Evolutionary conservation across 805 yeast species (phyloP), one percentile per base, ranked within the genome.

Genomic region (Debaryomyces tyrocola): DNA sequence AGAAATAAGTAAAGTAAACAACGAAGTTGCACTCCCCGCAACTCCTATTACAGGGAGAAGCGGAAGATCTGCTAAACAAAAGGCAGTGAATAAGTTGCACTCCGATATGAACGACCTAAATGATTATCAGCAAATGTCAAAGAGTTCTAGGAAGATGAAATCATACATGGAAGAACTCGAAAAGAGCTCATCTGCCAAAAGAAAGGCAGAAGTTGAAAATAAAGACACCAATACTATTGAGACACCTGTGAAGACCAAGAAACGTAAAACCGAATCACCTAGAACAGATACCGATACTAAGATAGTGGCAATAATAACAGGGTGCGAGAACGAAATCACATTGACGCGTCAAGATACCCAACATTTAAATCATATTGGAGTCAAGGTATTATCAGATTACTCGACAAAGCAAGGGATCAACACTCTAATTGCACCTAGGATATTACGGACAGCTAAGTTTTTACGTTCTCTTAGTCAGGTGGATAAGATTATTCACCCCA

Each of bases 381-480:
- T 91, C 27, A 65, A 66, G 20, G 66, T 87, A 2, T 62, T 70
- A 14, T 66, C 73, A 11, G 79, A 76, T 3, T 71, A 71, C 7
- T 64, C 70, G 14, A 50, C 78, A 6, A 73, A 71, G 40, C 63
- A 74, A 37, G 42, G 43, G 8, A 56, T 61, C 43, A 79, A 81
- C 55, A 64, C 80, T 0, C 66, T 87, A 9, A 79, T 91, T 9
- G 91, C 97, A 0, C 96, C 97, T 1, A 82, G 82, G 49, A 74
- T 86, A n/a, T 60, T 87, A 55, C 73, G 97, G 53, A 92, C 98
- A 0, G 96, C 87, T 47, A 94, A 92, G 66, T 91, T 92, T 57
- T 73, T 92, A 44, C 77, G 79, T 37, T 82, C 90, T 17, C 66
- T 90, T 42, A 80, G 90, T 43, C 72, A 72, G 36, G 82, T 80